Base-by-base conservation (phyloP, 1,284 basidiomycete genomes). In the Ceratobasidium theobromae region DNA sequence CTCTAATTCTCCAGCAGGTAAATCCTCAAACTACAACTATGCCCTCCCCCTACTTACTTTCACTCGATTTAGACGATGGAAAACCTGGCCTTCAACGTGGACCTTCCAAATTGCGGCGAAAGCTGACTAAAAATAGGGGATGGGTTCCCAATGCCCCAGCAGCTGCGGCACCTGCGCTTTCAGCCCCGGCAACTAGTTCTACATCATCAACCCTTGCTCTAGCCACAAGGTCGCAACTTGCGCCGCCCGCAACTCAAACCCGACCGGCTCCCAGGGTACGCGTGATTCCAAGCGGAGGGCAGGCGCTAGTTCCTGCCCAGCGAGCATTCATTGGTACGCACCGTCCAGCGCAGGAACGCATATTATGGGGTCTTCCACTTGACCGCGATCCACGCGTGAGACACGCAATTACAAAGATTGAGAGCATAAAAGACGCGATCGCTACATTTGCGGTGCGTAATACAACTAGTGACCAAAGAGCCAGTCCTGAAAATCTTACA, bases 261-360 rank as follows among this genome's bases (percentile, higher is more conserved):
- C 43, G 43, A 46, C 6, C 53, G 12, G 23, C 41, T 14, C 38
- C 40, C 11, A 5, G 27, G 4, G 35, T 45, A 1, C 45, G 18
- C 9, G 43, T 60, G 6, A 49, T 60, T 32, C 43, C 25, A 33
- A 60, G 57, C 21, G 27, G 43, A 14, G 57, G 57, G 12, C 25
- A 45, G 30, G 57, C 57, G 6, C 32, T 60, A 21, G 57, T 60
- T 25, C 32, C 57, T 18, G 57, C 57, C 43, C 57, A 60, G 45
- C 57, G 57, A 16, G 57, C 57, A 4, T 45, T 60, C 32, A 45
- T 60, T n/a, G 57, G 57, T 16, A 48, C 57, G 3, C 57, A 60
- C 23, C 57, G 57, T 21, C 32, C 45, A 1, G 57, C 57, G 4
- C 12, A 49, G 18, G 57, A 60, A 25, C 43, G 57, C 3, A 60